Base-by-base conservation (phyloP, 805 yeast genomes). In the Wickerhamiella nectarea region DNA sequence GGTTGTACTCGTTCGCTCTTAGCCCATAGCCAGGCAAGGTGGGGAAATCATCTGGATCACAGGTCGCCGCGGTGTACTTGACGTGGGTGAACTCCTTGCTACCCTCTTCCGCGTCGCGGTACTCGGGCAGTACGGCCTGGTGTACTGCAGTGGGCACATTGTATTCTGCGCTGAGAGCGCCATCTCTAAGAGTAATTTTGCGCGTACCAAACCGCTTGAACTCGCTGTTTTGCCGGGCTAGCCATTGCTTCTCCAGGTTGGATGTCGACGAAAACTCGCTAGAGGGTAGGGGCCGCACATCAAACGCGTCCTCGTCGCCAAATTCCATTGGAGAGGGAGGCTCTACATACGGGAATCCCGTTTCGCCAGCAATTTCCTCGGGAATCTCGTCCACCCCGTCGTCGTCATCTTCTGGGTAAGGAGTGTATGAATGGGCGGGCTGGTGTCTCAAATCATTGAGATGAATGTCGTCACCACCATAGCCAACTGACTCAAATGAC, bases 31-130 rank as follows among this genome's bases (percentile, higher is more conserved):
- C 78, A 14, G 58, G 56, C 47, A 68, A 69, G 36, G 67, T 60
- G 47, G 66, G 65, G 58, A 76, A 76, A 46, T 76, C 76, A 36
- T 76, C 76, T 4, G 82, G 82, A n/a, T 78, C 80, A 54, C 76
- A 72, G 1, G 80, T 76, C 6, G 77, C 82, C 3, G 82, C 82
- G 2, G 72, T 68, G 56, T 75, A 75, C 50, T 79, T 60, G 75
- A 75, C 66, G 52, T 72, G 76, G 12, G 75, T 66, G 57, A 75
- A 75, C 56, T 75, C 80, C 9, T 61, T 60, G 21, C 59, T 46
- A 4, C 66, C 58, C 60, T 60, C 4, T 65, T 75, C 56, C 55
- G 68, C 43, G 69, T 76, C 66, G n/a, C 55, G 50, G 48, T 64
- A 59, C 50, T 56, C 44, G 6, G 62, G 57, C 34, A 62, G 55